Conservation (phyloP, 768 basidiomycete species). For the Cystofilobasidium ferigula region DNA sequence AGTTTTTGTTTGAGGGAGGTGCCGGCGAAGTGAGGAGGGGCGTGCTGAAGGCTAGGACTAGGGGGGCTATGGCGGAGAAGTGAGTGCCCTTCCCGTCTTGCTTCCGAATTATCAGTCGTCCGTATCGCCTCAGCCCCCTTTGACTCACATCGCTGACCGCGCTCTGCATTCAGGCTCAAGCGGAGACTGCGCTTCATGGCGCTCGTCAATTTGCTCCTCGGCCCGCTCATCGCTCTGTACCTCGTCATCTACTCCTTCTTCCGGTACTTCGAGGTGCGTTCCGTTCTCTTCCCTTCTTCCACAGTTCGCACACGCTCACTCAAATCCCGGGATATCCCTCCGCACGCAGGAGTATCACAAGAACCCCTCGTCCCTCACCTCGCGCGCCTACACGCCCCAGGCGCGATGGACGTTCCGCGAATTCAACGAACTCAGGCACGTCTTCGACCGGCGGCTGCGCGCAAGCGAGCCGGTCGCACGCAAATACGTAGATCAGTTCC, state of each 20-base stretch:
- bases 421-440: constrained; percentile 93
- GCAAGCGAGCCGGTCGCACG: constrained; percentile 80
- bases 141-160: not conserved
- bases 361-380: constrained; percentile 88
- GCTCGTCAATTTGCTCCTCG: constrained; percentile 84
- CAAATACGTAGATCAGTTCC: constrained; percentile 95
- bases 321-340: not conserved
- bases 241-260: constrained; percentile 98
- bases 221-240: constrained; percentile 93
- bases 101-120: not conserved
- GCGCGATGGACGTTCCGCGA: constrained; percentile 98
- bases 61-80: constrained; percentile 69
- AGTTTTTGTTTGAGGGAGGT: constrained; percentile 81
- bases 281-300: not conserved
- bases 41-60: constrained; percentile 69
- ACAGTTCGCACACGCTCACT: not conserved
- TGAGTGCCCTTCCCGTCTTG: constrained; percentile 41
- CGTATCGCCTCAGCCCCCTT: too few relatives aligned
- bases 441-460: constrained; percentile 74
- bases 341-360: constrained; percentile 90
- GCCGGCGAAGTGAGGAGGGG: constrained; percentile 68
- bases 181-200: constrained; percentile 95
- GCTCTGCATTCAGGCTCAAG: constrained; percentile 47
- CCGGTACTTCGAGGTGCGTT: constrained; percentile 88
- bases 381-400: constrained; percentile 82